These are phyloP conservation scores for Linum usitatissimum DNA, from an alignment of 345 rosid genomes.

Conservation along the genomic window DNA sequence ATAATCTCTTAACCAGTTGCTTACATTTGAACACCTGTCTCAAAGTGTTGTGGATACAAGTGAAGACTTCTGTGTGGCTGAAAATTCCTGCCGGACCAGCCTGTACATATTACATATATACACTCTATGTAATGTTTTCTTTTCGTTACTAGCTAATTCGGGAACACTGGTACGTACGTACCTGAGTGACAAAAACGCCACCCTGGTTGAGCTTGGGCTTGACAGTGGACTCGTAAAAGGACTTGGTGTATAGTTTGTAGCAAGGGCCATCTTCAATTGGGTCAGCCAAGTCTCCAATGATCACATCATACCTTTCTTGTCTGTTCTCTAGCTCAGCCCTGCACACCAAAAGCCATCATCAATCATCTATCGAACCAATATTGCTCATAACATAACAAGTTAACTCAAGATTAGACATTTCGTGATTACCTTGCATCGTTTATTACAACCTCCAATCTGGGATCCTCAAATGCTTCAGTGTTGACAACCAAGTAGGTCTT, in stretches of 20 bases:
- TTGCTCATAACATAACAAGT: background rate
- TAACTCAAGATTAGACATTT: background rate
- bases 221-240: constrained; percentile 39
- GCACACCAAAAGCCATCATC: background rate
- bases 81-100: constrained; percentile 67
- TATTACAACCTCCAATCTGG: constrained; percentile 40
- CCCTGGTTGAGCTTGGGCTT: constrained; percentile 39
- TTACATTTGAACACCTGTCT: constrained; percentile 54
- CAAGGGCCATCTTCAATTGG: constrained; percentile 70
- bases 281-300: constrained; percentile 60
- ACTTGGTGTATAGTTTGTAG: constrained; percentile 50
- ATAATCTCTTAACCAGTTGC: constrained; percentile 1
- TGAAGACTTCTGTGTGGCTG: constrained; percentile 56
- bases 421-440: constrained; percentile 42
- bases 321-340: constrained; percentile 45
- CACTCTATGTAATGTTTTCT: too few species aligned
- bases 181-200: constrained; percentile 66
- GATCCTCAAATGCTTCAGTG: constrained; percentile 39
- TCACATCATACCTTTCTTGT: constrained; percentile 37
- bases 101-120: too few species aligned
- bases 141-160: too few species aligned
- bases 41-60: constrained; percentile 51
- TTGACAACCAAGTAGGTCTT: constrained; percentile 36
- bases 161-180: too few species aligned
- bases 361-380: too few species aligned